Conservation (phyloP, 257 asterid species). For the Solanum chiquidenum region DNA sequence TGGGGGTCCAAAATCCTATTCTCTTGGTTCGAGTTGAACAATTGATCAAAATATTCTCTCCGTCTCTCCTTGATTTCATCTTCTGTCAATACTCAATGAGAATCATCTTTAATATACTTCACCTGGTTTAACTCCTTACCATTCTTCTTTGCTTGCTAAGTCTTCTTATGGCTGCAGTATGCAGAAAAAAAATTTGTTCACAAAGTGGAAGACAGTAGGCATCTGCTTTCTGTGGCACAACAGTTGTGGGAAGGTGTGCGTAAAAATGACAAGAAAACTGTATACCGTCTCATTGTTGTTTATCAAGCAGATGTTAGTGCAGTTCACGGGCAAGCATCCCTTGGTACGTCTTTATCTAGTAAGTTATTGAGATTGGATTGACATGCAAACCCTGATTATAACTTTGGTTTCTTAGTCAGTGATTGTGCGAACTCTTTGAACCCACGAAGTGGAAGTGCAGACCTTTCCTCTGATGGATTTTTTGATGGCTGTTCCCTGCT, state of each 20-base stretch:
- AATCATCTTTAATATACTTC: background rate
- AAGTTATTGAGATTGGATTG: constrained; percentile 3
- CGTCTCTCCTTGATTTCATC: background rate
- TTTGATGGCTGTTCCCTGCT: constrained; percentile 70
- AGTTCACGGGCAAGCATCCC: constrained; percentile 36
- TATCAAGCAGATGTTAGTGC: constrained; percentile 65
- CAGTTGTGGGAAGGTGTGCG: constrained; percentile 74
- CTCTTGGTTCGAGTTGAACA: background rate
- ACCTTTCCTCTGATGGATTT: constrained; percentile 19
- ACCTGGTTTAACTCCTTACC: background rate
- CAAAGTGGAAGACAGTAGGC: constrained; percentile 35
- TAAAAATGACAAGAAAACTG: constrained; percentile 63
- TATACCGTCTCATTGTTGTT: constrained; percentile 61
- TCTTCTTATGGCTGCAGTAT: constrained; percentile 38
- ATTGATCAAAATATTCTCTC: background rate
- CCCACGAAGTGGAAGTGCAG: constrained; percentile 22
- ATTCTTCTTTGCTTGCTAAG: background rate
- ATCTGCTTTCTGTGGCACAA: constrained; percentile 52
- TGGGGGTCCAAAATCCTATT: background rate
- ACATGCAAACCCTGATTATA: constrained; percentile 10
- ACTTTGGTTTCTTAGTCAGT: constrained; percentile 23
- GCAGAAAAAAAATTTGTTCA: constrained; percentile 60
- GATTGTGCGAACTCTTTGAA: constrained; percentile 23
- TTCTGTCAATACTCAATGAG: background rate
- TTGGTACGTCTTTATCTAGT: constrained; percentile 22